A percentile compares a stretch with the other conserved stretches of the same genome.
These are phyloP conservation scores for Tetracladium marchalianum DNA, from an alignment of 495 filamentous ascomycete genomes.

Conservation along the genomic window DNA sequence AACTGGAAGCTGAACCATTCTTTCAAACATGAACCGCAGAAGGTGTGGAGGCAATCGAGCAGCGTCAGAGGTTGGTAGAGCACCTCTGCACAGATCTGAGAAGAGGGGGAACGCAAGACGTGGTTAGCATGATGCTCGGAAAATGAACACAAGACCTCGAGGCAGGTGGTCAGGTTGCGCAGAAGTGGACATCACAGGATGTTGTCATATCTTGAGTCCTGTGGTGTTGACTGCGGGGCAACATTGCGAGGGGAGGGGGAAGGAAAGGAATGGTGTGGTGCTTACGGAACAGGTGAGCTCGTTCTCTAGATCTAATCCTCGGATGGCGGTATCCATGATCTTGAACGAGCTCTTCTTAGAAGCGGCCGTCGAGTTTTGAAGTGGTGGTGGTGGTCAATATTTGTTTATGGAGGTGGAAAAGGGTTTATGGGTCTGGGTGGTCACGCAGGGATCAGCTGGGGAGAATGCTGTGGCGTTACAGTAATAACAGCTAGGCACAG, in stretches of 20 bases:
- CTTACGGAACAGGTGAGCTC: constrained; percentile 89
- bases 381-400: no score
- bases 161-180: constrained; percentile 5
- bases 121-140: constrained; percentile 7
- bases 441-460: no score
- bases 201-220: neutral
- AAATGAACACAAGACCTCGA: neutral
- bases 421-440: no score
- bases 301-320: constrained; percentile 62
- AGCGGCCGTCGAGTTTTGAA: no score
- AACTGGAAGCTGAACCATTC: constrained; percentile 77
- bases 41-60: constrained; percentile 95
- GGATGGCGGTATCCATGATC: constrained; percentile 11
- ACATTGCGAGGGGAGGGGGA: constrained; percentile 13
- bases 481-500: no score
- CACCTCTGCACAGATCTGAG: constrained; percentile 92
- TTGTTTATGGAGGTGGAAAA: no score
- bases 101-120: neutral
- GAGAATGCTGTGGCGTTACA: no score
- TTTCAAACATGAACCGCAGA: constrained; percentile 89
- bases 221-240: neutral
- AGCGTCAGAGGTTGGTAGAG: constrained; percentile 93
- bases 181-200: neutral
- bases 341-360: neutral
- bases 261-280: constrained; percentile 15